These are phyloP conservation scores for Phialophora chinensis DNA, from an alignment of 2,329 filamentous ascomycete genomes.

Conservation along the genomic window DNA sequence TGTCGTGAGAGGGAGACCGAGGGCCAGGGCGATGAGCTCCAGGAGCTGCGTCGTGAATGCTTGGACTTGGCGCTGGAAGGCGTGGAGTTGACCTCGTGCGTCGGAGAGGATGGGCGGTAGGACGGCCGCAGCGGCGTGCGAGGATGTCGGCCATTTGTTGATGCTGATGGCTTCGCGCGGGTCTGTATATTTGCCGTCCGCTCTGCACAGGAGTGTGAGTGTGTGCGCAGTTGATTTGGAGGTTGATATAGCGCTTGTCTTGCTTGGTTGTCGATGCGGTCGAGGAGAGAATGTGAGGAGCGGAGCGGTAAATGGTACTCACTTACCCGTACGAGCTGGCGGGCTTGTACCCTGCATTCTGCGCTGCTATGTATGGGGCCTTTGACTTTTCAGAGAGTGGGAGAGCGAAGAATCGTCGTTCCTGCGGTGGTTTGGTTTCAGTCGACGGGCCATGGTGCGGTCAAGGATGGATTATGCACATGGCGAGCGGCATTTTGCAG, in stretches of 20 bases:
- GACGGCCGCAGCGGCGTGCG: slow-evolving; percentile 8
- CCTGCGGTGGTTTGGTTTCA: slow-evolving; percentile 1
- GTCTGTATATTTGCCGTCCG: slow-evolving; percentile 23
- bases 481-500: not conserved
- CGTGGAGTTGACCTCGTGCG: slow-evolving; percentile 21
- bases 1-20: slow-evolving; percentile 18
- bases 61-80: slow-evolving; percentile 24
- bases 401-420: slow-evolving; percentile 24
- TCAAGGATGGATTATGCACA: not conserved
- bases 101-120: slow-evolving; percentile 24
- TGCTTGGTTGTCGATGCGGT: not conserved
- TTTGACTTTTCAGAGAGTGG: slow-evolving; percentile 16
- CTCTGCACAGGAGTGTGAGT: not conserved
- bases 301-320: not conserved
- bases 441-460: not conserved
- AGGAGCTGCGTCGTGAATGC: slow-evolving; percentile 24
- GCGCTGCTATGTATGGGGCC: slow-evolving; percentile 27
- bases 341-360: slow-evolving; percentile 30
- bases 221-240: not conserved
- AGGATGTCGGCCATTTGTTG: slow-evolving; percentile 29
- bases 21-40: slow-evolving; percentile 26
- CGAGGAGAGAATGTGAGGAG: not conserved
- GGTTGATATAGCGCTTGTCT: not conserved
- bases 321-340: slow-evolving; percentile 27
- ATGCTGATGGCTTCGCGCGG: slow-evolving; percentile 33